These are phyloP conservation scores for Ustilago hordei DNA, from an alignment of 1,284 basidiomycete species.

Conservation along the genomic window DNA sequence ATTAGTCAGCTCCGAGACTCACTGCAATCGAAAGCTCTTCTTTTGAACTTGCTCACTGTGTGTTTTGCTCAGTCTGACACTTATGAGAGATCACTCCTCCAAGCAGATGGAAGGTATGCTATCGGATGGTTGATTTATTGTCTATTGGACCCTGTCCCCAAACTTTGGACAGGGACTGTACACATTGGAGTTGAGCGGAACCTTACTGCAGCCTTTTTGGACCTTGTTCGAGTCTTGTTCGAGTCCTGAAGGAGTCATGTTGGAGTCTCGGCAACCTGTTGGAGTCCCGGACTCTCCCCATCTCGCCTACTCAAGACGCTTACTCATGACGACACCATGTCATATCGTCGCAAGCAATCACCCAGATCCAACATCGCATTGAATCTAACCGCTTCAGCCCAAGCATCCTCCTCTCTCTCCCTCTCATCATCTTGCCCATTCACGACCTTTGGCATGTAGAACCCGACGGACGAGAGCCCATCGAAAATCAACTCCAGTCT, in stretches of 20 bases:
- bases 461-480: background rate
- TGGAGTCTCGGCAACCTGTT: background rate
- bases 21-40: too few species aligned
- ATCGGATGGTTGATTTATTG: too few species aligned
- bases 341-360: background rate
- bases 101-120: too few species aligned
- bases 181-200: too few species aligned
- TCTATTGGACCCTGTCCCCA: too few species aligned
- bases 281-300: background rate
- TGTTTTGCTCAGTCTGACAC: too few species aligned
- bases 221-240: background rate
- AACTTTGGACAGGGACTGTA: too few species aligned
- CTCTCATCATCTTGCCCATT: background rate
- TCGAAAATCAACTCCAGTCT: background rate
- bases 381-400: background rate
- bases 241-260: background rate
- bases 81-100: too few species aligned
- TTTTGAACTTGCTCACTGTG: too few species aligned
- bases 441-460: background rate
- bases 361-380: background rate
- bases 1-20: too few species aligned
- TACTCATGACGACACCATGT: background rate
- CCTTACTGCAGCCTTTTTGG: background rate
- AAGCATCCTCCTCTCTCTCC: constrained; percentile 3
- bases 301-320: background rate